Conservation (phyloP, 73 alveolate genomes). For the Paramecium tetraurelia region DNA sequence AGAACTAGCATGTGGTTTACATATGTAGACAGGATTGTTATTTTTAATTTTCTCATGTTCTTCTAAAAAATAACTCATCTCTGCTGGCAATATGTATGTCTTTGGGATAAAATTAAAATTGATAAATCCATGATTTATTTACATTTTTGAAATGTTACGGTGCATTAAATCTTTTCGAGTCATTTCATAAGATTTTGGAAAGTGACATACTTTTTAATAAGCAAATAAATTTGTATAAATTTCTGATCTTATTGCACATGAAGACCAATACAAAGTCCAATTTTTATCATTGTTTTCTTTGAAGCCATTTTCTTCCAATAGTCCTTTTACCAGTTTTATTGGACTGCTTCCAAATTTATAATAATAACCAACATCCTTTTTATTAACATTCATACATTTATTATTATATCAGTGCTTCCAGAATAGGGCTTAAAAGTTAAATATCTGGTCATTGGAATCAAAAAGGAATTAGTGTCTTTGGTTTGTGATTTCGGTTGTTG, state of each 20-base stretch:
- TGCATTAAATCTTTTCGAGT: conserved; percentile 75
- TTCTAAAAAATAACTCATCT: conserved; percentile 50
- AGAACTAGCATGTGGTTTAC: conserved; percentile 84
- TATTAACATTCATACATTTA: background rate
- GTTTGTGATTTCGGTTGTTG: background rate
- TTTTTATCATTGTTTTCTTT: conserved; percentile 56
- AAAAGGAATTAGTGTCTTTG: background rate
- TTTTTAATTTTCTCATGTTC: conserved; percentile 57
- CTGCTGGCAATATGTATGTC: conserved; percentile 76
- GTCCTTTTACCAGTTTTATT: conserved; percentile 48
- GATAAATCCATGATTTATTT: conserved; percentile 64
- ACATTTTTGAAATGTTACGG: conserved; percentile 68
- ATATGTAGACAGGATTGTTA: conserved; percentile 60
- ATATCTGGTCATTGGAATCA: background rate
- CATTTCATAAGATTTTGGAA: conserved; percentile 79
- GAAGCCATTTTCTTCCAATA: conserved; percentile 59
- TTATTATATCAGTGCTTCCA: background rate
- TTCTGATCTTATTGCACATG: conserved; percentile 40
- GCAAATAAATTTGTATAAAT: conserved; percentile 32
- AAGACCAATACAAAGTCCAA: conserved; percentile 58
- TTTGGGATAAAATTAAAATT: conserved; percentile 75
- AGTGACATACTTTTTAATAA: conserved; percentile 64
- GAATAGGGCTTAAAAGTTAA: conserved; percentile 14
- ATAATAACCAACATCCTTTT: conserved; percentile 51
- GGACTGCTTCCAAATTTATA: conserved; percentile 49